phyloP scores from a whole-genome alignment of 495 filamentous ascomycete genomes.

The Hypoxylon intermedium region DNA sequence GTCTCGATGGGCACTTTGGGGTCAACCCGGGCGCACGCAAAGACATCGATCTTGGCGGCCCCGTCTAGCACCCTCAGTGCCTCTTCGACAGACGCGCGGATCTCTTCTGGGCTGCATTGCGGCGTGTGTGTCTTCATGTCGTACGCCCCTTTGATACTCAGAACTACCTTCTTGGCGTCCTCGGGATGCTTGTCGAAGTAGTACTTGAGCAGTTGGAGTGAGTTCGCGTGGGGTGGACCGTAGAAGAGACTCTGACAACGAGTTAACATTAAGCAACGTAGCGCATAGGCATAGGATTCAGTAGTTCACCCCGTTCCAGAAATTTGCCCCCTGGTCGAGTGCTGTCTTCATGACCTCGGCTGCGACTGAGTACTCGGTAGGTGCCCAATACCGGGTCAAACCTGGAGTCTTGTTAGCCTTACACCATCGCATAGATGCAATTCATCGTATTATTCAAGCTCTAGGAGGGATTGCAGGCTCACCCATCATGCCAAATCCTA shows the following conservation, averaged over 20 bases:
- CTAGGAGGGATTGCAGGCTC: neutral
- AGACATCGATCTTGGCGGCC: slow-evolving; percentile 76
- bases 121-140: slow-evolving; percentile 1
- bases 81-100: slow-evolving; percentile 70
- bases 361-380: slow-evolving; percentile 57
- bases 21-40: slow-evolving; percentile 73
- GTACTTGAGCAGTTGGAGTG: slow-evolving; percentile 60
- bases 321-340: slow-evolving; percentile 63
- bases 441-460: neutral
- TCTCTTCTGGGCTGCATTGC: slow-evolving; percentile 61
- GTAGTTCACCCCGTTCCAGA: slow-evolving; percentile 68
- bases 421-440: neutral
- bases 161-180: slow-evolving; percentile 62
- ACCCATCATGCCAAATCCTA: slow-evolving; percentile 52
- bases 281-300: no score
- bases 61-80: slow-evolving; percentile 64
- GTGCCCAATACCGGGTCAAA: slow-evolving; percentile 65
- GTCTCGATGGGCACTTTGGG: slow-evolving; percentile 53
- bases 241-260: slow-evolving; percentile 53
- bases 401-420: slow-evolving; percentile 45
- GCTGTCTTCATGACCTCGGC: slow-evolving; percentile 66
- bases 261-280: neutral
- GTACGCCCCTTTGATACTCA: slow-evolving; percentile 66
- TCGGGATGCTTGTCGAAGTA: slow-evolving; percentile 67
- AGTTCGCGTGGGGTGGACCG: slow-evolving; percentile 50